phyloP scores from a whole-genome alignment of 75 land plant species.

The Selaginella tamariscina region DNA sequence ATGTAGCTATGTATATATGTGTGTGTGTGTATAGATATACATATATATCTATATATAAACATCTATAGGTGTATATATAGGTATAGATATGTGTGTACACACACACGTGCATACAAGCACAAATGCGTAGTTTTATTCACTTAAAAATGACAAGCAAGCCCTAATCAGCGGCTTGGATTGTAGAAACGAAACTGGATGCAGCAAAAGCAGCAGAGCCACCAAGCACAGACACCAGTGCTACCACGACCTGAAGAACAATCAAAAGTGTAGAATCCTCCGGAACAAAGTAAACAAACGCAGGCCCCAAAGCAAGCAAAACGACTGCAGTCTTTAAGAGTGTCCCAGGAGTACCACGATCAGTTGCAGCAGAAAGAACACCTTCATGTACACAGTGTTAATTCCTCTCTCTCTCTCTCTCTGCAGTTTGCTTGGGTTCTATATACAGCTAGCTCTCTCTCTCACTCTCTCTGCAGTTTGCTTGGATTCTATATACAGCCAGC shows the following conservation, averaged over 20 bases:
- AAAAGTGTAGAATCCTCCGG: constrained; percentile 64
- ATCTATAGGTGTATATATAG: too few relatives aligned
- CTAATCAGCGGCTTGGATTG: constrained; percentile 51
- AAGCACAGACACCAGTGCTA: constrained; percentile 48
- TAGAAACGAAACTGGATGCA: constrained; percentile 77
- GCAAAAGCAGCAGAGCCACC: constrained; percentile 97
- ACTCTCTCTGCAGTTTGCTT: too few relatives aligned
- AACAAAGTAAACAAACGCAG: constrained; percentile 55
- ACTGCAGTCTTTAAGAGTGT: constrained; percentile 49
- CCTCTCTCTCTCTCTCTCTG: too few relatives aligned
- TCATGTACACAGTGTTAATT: too few relatives aligned
- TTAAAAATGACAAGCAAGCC: constrained; percentile 2
- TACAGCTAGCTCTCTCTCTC: too few relatives aligned
- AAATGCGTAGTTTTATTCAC: not conserved
- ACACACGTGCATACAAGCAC: too few relatives aligned
- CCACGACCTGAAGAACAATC: constrained; percentile 50
- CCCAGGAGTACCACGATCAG: constrained; percentile 70
- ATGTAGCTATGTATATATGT: too few relatives aligned
- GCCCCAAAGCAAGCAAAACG: constrained; percentile 52
- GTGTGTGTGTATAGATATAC: too few relatives aligned
- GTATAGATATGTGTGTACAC: too few relatives aligned
- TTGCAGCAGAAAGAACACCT: constrained; percentile 78
- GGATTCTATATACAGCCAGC: too few relatives aligned
- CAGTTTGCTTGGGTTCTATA: too few relatives aligned
- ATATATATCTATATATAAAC: too few relatives aligned